Evolutionary conservation across 176 grass and related monocot species (phyloP).

Genomic region (Puccinellia tenuiflora): DNA sequence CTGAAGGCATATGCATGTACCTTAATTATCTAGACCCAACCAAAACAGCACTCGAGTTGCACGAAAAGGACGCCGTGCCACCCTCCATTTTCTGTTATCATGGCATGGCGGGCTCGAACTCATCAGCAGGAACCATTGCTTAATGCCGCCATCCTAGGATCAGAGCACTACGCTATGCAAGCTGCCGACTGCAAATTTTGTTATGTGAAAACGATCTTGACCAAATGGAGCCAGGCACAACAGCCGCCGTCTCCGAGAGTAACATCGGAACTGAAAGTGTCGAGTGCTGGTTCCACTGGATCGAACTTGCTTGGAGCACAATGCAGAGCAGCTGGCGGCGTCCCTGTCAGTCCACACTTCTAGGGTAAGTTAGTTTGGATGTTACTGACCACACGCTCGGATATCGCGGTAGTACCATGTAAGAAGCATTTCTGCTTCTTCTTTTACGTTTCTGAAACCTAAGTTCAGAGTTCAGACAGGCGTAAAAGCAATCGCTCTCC

Average conservation of each 20-base stretch:
- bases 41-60: conserved; percentile 21
- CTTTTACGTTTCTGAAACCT: background rate
- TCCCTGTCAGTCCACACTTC: conserved; percentile 15
- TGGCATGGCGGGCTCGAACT: background rate
- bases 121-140: background rate
- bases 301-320: conserved; percentile 21
- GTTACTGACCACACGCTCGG: background rate
- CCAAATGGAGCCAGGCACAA: conserved; percentile 6
- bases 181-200: background rate
- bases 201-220: background rate
- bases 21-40: background rate
- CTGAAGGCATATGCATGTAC: background rate
- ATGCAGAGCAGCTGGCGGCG: background rate
- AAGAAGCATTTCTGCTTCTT: background rate
- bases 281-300: conserved; percentile 17
- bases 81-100: conserved; percentile 20
- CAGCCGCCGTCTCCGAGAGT: conserved; percentile 19
- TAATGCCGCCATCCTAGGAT: background rate
- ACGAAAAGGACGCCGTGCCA: conserved; percentile 17
- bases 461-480: background rate
- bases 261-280: conserved; percentile 25
- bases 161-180: background rate
- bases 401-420: background rate
- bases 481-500: background rate
- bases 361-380: background rate